A percentile compares a stretch with the other conserved stretches of the same genome.
These are phyloP conservation scores for Leucocoprinus sp. DNA, from an alignment of 768 basidiomycete species.

Conservation along the genomic window DNA sequence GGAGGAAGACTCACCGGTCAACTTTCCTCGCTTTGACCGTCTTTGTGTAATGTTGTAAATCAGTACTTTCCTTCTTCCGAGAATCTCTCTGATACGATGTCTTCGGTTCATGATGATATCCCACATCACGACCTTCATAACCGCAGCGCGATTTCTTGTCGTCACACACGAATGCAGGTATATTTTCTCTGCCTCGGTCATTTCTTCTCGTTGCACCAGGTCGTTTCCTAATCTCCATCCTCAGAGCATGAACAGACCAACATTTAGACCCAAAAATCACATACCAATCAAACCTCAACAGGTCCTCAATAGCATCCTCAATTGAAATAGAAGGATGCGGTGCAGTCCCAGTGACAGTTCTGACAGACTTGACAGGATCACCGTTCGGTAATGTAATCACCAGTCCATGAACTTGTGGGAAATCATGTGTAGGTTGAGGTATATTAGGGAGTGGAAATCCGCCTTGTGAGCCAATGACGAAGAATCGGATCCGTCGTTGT, in stretches of 20 bases:
- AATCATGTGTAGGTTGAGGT: conserved; percentile 51
- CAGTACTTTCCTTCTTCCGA: conserved; percentile 32
- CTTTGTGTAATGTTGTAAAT: conserved; percentile 65
- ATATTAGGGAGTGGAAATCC: conserved; percentile 32
- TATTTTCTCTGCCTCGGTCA: conserved; percentile 13
- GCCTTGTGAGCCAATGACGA: conserved; percentile 41
- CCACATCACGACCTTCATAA: conserved; percentile 20
- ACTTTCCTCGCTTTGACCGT: conserved; percentile 43
- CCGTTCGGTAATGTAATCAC: conserved; percentile 43
- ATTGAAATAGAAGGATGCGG: conserved; percentile 53
- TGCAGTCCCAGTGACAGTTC: conserved; percentile 39
- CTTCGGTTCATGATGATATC: conserved; percentile 27
- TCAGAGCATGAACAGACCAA: neutral
- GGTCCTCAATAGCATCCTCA: conserved; percentile 66
- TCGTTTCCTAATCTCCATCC: conserved; percentile 25
- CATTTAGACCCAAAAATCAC: conserved; percentile 15
- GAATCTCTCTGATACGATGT: conserved; percentile 41
- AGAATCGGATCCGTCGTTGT: conserved; percentile 46
- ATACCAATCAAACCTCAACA: conserved; percentile 70
- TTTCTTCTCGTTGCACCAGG: conserved; percentile 18
- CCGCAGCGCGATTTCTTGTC: conserved; percentile 28
- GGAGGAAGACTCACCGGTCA: conserved; percentile 35
- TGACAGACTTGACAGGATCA: conserved; percentile 34
- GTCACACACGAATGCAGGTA: conserved; percentile 32
- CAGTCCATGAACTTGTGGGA: conserved; percentile 34